These are phyloP conservation scores for Wickerhamomyces tratensis DNA, from an alignment of 805 yeast species.

Conservation along the genomic window DNA sequence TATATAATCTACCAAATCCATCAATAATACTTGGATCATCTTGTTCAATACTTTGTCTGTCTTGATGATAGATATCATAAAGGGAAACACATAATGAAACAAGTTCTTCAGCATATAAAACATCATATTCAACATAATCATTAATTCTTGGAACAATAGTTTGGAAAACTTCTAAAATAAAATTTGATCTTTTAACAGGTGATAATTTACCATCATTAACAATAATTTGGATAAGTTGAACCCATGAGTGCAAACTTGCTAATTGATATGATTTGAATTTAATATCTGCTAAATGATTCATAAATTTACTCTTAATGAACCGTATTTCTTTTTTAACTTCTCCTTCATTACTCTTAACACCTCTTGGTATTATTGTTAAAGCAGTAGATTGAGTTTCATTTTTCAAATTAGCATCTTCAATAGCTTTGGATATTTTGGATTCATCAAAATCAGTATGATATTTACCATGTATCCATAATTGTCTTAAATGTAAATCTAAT, in stretches of 20 bases:
- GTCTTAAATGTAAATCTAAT: conserved; percentile 19
- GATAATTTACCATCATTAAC: conserved; percentile 51
- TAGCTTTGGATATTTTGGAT: conserved; percentile 7
- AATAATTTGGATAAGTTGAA: conserved; percentile 63
- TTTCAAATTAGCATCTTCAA: conserved; percentile 7
- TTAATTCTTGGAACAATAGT: conserved; percentile 66
- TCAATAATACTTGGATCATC: conserved; percentile 28
- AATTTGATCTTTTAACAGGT: conserved; percentile 37
- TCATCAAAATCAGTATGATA: conserved; percentile 12
- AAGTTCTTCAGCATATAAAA: conserved; percentile 62
- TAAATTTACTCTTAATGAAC: conserved; percentile 25
- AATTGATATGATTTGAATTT: conserved; percentile 45
- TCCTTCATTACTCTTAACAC: conserved; percentile 13
- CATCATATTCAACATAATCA: conserved; percentile 60
- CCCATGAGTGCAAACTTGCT: conserved; percentile 72
- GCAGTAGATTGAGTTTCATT: conserved; percentile 3
- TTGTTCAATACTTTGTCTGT: conserved; percentile 21
- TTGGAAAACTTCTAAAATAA: conserved; percentile 72
- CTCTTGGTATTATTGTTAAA: conserved; percentile 6
- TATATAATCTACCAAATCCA: conserved; percentile 44
- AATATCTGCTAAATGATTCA: conserved; percentile 35
- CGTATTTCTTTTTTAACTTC: conserved; percentile 14
- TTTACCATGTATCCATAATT: conserved; percentile 10
- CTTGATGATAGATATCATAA: conserved; percentile 51
- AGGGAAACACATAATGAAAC: conserved; percentile 68